These are phyloP conservation scores for Scleromitrula shiraiana DNA, from an alignment of 2,329 filamentous ascomycete species.

Conservation along the genomic window DNA sequence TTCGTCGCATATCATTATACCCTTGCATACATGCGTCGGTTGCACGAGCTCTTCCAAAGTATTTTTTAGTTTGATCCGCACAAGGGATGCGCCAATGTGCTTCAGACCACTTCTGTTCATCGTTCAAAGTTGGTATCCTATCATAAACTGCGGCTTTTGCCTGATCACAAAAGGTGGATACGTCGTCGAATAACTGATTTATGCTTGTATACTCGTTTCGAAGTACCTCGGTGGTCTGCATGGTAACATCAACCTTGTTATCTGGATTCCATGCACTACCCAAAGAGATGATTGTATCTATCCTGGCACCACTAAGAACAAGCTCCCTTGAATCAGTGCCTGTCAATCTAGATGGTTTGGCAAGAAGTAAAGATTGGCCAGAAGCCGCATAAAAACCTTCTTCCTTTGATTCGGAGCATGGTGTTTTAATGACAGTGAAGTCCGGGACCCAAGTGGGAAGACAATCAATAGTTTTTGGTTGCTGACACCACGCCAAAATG, in stretches of 20 bases:
- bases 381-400: not conserved
- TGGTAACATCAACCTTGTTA: not conserved
- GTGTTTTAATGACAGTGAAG: not conserved
- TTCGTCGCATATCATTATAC: conserved; percentile 2
- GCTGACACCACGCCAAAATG: conserved; percentile 9
- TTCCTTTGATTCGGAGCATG: not conserved
- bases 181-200: not conserved
- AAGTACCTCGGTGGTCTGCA: not conserved
- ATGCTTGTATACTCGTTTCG: not conserved
- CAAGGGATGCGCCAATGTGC: conserved; percentile 10
- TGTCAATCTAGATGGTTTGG: not conserved
- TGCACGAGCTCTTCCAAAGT: not conserved
- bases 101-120: not conserved
- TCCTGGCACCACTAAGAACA: not conserved
- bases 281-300: not conserved
- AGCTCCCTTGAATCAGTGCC: not conserved
- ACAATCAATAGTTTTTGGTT: not conserved
- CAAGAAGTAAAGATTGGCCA: not conserved
- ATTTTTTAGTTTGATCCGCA: not conserved
- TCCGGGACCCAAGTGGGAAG: conserved; percentile 12
- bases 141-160: not conserved
- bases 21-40: not conserved
- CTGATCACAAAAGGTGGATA: conserved; percentile 1
- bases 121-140: not conserved
- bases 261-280: not conserved